These are phyloP conservation scores for Pleurotus giganteus DNA, from an alignment of 768 basidiomycete genomes.

Conservation along the genomic window DNA sequence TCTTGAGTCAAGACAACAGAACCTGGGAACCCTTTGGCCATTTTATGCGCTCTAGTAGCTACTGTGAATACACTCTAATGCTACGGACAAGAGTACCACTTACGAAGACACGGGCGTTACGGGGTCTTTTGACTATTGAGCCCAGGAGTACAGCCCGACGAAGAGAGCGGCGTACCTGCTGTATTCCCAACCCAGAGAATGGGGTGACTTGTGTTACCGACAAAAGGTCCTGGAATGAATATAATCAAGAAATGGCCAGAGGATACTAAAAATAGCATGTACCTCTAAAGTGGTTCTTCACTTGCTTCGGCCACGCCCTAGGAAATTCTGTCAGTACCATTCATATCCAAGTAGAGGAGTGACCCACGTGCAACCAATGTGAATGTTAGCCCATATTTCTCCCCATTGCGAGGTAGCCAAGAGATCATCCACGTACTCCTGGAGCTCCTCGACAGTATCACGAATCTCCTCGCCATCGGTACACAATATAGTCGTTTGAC, in stretches of 20 bases:
- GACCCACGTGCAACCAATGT: conserved; percentile 20
- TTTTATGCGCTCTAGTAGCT: conserved; percentile 36
- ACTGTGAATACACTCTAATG: neutral
- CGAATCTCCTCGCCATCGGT: conserved; percentile 19
- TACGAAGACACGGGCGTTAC: conserved; percentile 16
- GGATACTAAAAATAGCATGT: neutral
- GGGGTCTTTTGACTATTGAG: conserved; percentile 11
- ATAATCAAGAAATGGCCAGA: neutral
- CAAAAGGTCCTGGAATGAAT: conserved; percentile 29
- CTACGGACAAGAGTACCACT: neutral
- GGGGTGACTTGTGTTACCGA: conserved; percentile 36
- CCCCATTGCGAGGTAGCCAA: conserved; percentile 16
- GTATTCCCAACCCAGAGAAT: conserved; percentile 41
- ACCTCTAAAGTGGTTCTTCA: conserved; percentile 3
- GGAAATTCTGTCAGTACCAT: neutral
- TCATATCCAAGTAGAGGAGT: neutral
- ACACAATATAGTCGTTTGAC: conserved; percentile 15
- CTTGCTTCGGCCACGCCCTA: conserved; percentile 1
- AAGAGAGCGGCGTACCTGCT: conserved; percentile 21
- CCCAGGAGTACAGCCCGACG: neutral
- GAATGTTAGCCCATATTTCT: conserved; percentile 14
- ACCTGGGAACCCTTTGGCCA: conserved; percentile 31
- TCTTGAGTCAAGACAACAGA: conserved; percentile 42
- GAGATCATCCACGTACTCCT: conserved; percentile 12
- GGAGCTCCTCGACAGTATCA: conserved; percentile 15